Evolutionary conservation across 345 rosid species (phyloP), one percentile per base, ranked within the genome.

Genomic region (Gossypium sturtianum): DNA sequence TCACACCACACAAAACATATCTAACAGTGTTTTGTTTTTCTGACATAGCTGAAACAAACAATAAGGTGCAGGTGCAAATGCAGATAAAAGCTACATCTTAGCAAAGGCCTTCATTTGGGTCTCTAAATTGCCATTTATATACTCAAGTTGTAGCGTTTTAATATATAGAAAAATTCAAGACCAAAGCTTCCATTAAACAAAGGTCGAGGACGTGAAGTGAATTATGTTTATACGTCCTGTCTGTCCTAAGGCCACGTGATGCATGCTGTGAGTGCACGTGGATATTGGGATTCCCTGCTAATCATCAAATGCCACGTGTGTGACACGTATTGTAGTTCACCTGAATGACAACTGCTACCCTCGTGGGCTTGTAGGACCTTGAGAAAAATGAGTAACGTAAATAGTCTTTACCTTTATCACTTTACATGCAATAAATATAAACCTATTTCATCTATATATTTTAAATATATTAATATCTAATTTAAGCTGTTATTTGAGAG

Each of bases 1-100:
- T 22, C 16, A 22, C 48, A 63, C 20, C 27, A 62, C 41, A 29
- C 34, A 62, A 29, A 4, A 6, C 6, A 2, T 10, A 11, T 2
- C 13, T 45, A 1, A 17, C 51, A 7, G 34, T 48, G 12, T 22
- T 11, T 29, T 13, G 64, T 2, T 4, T 45, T 64, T 48, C 41
- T 34, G 41, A 34, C 3, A 4, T 34, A 13, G 44, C 17, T 22
- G 34, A 20, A 54, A 12, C 52, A 57, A 13, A 2, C 25, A 16
- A 41, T 7, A 72, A 87, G 87, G 84, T 85, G 87, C 89, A 87
- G 88, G 90, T 87, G 89, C 87, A 85, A 87, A 82, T 87, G 89
- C 89, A 87, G 87, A 78, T 10, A 73, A 87, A 87, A 78, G 83
- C 86, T 49, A 61, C 87, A 84, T 58, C 78, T 79, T 78, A 77